Base-by-base conservation (phyloP, 108 stramenopile genomes). In the Cyclotella choctawhatcheeana region DNA sequence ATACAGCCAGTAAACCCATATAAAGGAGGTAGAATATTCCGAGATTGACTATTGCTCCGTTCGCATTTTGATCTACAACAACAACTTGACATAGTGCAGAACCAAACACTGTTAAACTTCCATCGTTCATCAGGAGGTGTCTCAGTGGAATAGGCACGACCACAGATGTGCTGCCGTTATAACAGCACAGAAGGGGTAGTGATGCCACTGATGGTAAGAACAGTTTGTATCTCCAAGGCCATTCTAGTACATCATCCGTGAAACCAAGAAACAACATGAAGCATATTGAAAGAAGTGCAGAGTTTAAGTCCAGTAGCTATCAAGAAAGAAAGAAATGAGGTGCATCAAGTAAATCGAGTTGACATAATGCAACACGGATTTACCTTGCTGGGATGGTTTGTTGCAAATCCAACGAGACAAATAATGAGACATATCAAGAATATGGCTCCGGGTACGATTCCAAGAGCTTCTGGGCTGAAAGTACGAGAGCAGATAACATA, bases 201-300 rank as follows among this genome's bases (percentile, higher is more conserved):
- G 96, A 93, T 51, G 97, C 97, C 21, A 99, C 87, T 17, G 93
- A 84, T 16, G 98, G 98, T 14, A 99, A 76, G 29, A 98, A 59
- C 7, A 98, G 80, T 77, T 99, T 99, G 81, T 96, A 96, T 64
- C 97, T 80, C 99, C 99, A 99, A 21, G 97, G 96, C 86, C 98
- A 94, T 66, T 99, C 99, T 31, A 98, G 79, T 0, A 98, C 94
- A 80, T 98, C 97, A 68, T 98, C 97, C 0, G 95, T 93, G 71
- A 99, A 98, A 44, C 98, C 97, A 33, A 98, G 81, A 58, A 99
- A 96, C 0, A 98, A 82, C 92, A 97, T 96, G 78, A 99, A 98
- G 67, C 94, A 97, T 26, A 98, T 93, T 22, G 96, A 95, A 13
- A 97, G 82, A 43, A 99, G 80, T 16, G 97, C 96, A 13, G 98